Evolutionary conservation across 495 filamentous ascomycete genomes (phyloP).

Genomic region (Aspergillus saccharolyticus): DNA sequence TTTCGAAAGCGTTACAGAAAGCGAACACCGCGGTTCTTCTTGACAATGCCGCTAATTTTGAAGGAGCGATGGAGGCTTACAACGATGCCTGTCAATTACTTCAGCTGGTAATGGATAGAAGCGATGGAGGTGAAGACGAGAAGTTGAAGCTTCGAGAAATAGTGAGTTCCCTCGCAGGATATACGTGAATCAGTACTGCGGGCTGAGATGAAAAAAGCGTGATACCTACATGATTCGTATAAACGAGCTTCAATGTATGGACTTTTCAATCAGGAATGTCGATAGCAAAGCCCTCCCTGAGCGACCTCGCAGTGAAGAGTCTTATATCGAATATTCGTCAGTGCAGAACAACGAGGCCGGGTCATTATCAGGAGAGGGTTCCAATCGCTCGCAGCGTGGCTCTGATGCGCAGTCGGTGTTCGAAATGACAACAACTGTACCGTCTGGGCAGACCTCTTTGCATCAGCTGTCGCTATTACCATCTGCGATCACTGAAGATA

Average conservation of each 20-base stretch:
- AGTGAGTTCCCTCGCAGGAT: slow-evolving; percentile 50
- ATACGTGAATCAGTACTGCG: not conserved
- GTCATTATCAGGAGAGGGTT: slow-evolving; percentile 10
- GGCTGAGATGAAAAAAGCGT: slow-evolving; percentile 45
- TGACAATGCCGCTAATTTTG: slow-evolving; percentile 91
- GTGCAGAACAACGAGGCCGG: slow-evolving; percentile 46
- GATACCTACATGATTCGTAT: slow-evolving; percentile 87
- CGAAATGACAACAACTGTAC: slow-evolving; percentile 21
- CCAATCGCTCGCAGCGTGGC: slow-evolving; percentile 13
- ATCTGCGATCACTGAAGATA: slow-evolving; percentile 17
- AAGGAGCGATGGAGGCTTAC: slow-evolving; percentile 89
- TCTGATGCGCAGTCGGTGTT: slow-evolving; percentile 15
- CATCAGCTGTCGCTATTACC: slow-evolving; percentile 38
- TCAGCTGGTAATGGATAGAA: slow-evolving; percentile 79
- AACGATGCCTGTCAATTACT: slow-evolving; percentile 80
- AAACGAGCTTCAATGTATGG: slow-evolving; percentile 69
- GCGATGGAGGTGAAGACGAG: slow-evolving; percentile 73
- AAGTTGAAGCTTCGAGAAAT: slow-evolving; percentile 81
- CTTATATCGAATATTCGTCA: slow-evolving; percentile 43
- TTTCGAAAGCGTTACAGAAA: slow-evolving; percentile 88
- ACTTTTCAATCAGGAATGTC: slow-evolving; percentile 48
- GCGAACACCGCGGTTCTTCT: slow-evolving; percentile 92
- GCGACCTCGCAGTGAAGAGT: slow-evolving; percentile 69
- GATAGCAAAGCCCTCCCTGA: slow-evolving; percentile 71
- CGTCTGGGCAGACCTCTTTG: slow-evolving; percentile 28